Conservation (phyloP, 495 filamentous ascomycete genomes). For the Cryomyces minteri region DNA sequence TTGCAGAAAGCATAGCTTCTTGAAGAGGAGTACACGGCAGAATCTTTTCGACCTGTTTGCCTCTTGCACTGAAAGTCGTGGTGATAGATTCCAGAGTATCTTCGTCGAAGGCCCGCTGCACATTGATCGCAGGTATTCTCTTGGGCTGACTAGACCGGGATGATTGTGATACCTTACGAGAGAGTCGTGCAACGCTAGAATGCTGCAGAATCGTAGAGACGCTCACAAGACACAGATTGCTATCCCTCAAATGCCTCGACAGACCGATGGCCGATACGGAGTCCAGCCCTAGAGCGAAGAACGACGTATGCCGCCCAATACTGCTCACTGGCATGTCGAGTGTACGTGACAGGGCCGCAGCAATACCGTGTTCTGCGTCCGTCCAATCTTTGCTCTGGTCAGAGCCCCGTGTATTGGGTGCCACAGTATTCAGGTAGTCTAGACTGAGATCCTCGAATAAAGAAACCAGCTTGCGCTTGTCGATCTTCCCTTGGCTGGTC, state of each 20-base stretch:
- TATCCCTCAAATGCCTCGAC: slow-evolving; percentile 29
- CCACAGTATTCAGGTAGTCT: slow-evolving; percentile 8
- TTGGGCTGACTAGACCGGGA: not conserved
- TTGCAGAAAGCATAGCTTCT: slow-evolving; percentile 57
- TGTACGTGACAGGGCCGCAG: slow-evolving; percentile 29
- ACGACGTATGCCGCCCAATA: slow-evolving; percentile 31
- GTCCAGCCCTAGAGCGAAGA: slow-evolving; percentile 54
- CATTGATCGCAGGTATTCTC: not conserved
- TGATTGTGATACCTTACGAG: slow-evolving; percentile 6
- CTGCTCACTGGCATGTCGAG: slow-evolving; percentile 23
- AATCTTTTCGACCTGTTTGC: slow-evolving; percentile 29
- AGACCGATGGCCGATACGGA: slow-evolving; percentile 64
- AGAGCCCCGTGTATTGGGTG: not conserved
- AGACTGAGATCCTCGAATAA: slow-evolving; percentile 12
- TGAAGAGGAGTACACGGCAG: slow-evolving; percentile 69
- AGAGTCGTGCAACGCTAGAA: slow-evolving; percentile 37
- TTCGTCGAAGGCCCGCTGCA: slow-evolving; percentile 17
- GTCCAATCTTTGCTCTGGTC: slow-evolving; percentile 17
- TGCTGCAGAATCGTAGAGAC: slow-evolving; percentile 47
- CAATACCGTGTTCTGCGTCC: slow-evolving; percentile 25
- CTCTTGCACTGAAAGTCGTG: slow-evolving; percentile 15
- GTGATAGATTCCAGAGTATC: slow-evolving; percentile 17
- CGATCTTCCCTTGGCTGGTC: slow-evolving; percentile 44
- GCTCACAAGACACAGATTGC: slow-evolving; percentile 25
- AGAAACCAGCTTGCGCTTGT: slow-evolving; percentile 26